phyloP scores from a whole-genome alignment of 2,329 filamentous ascomycete genomes.

The Sporothrix schenckii region DNA sequence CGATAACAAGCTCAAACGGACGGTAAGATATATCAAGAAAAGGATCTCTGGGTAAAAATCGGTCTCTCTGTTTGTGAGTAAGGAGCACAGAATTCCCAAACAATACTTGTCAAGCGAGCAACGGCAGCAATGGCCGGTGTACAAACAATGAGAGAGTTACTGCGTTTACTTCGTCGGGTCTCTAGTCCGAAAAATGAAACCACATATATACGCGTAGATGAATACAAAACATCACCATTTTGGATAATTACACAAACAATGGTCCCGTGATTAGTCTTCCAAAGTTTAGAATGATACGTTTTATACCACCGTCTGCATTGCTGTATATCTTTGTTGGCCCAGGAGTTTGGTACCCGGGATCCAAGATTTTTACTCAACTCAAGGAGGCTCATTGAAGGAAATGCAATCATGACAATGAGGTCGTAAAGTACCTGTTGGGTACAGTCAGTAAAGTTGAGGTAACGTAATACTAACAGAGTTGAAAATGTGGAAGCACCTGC shows the following conservation, averaged over 20 bases:
- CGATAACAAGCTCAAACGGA: not conserved
- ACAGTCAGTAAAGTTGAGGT: not conserved
- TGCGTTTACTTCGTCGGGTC: not conserved
- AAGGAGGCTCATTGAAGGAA: not conserved
- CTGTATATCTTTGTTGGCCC: not conserved
- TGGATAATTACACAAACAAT: not conserved
- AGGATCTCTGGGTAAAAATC: not conserved
- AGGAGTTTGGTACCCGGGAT: not conserved
- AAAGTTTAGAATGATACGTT: not conserved
- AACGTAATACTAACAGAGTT: not conserved
- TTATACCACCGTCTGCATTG: slow-evolving; percentile 7
- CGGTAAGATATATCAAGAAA: not conserved
- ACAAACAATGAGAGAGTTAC: not conserved
- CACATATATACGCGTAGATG: not conserved
- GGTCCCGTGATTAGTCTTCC: not conserved
- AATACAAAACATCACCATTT: not conserved
- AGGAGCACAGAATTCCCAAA: slow-evolving; percentile 13
- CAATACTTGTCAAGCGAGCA: not conserved
- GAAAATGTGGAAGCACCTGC: not conserved
- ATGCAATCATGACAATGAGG: not conserved
- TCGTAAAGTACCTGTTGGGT: not conserved
- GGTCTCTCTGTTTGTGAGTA: not conserved
- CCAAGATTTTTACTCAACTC: not conserved
- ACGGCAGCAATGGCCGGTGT: not conserved
- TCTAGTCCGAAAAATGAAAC: not conserved